A percentile compares a stretch with the other conserved stretches of the same genome.
phyloP scores from a whole-genome alignment of 495 filamentous ascomycete species.

The Aspergillus cristatus region DNA sequence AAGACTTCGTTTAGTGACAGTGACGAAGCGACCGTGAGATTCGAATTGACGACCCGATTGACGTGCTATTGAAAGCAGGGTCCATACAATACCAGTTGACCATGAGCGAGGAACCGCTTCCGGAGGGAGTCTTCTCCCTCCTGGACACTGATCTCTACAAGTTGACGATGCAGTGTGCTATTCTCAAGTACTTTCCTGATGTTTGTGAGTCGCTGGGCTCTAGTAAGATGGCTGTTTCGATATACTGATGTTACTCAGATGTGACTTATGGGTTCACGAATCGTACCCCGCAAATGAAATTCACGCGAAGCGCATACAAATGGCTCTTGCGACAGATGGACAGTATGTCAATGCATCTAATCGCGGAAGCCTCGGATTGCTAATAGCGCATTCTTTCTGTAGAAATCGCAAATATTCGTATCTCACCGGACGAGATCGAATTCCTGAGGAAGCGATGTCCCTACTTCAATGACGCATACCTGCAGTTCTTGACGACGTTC shows the following conservation, averaged over 20 bases:
- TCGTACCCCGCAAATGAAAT: slow-evolving; percentile 84
- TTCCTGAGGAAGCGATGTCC: slow-evolving; percentile 73
- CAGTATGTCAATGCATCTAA: slow-evolving; percentile 39
- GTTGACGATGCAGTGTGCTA: slow-evolving; percentile 96
- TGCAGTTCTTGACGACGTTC: slow-evolving; percentile 73
- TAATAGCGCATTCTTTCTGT: neutral
- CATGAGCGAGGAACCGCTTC: slow-evolving; percentile 26
- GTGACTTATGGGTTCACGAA: slow-evolving; percentile 94
- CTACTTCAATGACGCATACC: slow-evolving; percentile 69
- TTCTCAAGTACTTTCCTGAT: slow-evolving; percentile 81
- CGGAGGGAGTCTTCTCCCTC: slow-evolving; percentile 78
- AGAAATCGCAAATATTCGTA: slow-evolving; percentile 70
- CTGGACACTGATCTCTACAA: slow-evolving; percentile 98
- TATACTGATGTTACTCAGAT: slow-evolving; percentile 28
- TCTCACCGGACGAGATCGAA: slow-evolving; percentile 66
- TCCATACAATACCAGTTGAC: slow-evolving; percentile 4
- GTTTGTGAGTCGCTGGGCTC: slow-evolving; percentile 43
- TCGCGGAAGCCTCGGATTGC: no score
- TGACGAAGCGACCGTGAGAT: no score
- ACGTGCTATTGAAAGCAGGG: no score
- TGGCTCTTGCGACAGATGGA: slow-evolving; percentile 80
- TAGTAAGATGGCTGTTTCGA: neutral
- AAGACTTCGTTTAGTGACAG: no score
- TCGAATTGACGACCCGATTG: no score
- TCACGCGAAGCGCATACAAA: slow-evolving; percentile 69